Percentiles rank a stretch among this genome's conserved stretches.
phyloP scores from a whole-genome alignment of 1,284 basidiomycete genomes.

The Cutaneotrichosporon sp. region DNA sequence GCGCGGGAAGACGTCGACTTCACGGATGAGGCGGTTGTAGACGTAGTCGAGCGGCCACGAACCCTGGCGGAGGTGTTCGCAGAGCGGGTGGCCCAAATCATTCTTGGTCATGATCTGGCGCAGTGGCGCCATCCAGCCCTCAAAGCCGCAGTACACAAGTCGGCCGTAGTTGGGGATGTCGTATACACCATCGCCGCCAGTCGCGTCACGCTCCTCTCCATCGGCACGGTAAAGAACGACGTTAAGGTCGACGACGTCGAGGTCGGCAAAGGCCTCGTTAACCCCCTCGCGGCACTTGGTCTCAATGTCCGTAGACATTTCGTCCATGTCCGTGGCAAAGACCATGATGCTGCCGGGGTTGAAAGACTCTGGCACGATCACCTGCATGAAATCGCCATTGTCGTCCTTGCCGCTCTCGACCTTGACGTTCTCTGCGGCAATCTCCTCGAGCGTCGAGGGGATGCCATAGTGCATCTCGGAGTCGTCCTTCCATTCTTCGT shows the following conservation, averaged over 20 bases:
- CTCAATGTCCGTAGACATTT: constrained; percentile 61
- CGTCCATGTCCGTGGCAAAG: constrained; percentile 69
- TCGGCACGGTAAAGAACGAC: constrained; percentile 75
- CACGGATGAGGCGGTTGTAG: constrained; percentile 58
- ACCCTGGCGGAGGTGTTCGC: constrained; percentile 76
- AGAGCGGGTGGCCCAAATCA: constrained; percentile 85
- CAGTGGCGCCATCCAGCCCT: constrained; percentile 91
- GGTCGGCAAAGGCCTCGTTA: constrained; percentile 63
- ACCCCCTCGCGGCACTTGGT: constrained; percentile 62
- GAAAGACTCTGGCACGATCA: constrained; percentile 75
- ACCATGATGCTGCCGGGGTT: constrained; percentile 88
- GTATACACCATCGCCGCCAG: constrained; percentile 65
- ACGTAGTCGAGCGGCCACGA: constrained; percentile 87
- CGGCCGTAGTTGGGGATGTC: constrained; percentile 66
- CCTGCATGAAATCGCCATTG: constrained; percentile 68
- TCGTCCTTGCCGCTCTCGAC: constrained; percentile 53
- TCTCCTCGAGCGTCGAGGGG: constrained; percentile 62
- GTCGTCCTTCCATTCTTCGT: constrained; percentile 59
- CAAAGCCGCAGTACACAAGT: constrained; percentile 81
- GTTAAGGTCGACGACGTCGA: constrained; percentile 84
- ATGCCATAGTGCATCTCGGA: constrained; percentile 63
- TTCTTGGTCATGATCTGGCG: constrained; percentile 76
- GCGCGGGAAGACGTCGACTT: constrained; percentile 54
- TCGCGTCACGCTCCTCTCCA: constrained; percentile 83
- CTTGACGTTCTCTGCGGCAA: constrained; percentile 54